These are phyloP conservation scores for Apiotrichum veenhuisii DNA, from an alignment of 1,284 basidiomycete species.

Conservation along the genomic window DNA sequence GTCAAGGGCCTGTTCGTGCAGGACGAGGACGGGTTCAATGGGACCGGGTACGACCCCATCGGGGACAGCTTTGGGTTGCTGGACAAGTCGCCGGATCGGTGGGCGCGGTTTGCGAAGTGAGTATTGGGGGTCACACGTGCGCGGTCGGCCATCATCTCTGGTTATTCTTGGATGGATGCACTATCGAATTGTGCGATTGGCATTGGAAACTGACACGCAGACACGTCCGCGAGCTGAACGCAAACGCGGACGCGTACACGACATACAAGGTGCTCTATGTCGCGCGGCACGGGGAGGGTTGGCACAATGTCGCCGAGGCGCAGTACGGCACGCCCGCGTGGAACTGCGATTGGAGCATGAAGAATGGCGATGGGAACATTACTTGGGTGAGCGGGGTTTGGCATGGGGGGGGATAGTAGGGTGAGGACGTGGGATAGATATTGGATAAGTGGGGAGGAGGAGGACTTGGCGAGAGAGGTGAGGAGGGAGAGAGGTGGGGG, in stretches of 20 bases:
- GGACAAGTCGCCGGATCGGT: slow-evolving; percentile 28
- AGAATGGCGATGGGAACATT: slow-evolving; percentile 32
- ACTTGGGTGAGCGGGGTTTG: slow-evolving; percentile 21
- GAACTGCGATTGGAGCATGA: slow-evolving; percentile 35
- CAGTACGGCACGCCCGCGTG: slow-evolving; percentile 42
- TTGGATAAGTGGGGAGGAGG: too few species aligned
- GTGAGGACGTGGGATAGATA: too few species aligned
- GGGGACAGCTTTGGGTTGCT: slow-evolving; percentile 38
- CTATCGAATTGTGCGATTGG: background rate
- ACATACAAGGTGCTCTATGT: slow-evolving; percentile 45
- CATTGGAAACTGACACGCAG: slow-evolving; percentile 5
- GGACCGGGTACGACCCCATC: slow-evolving; percentile 28
- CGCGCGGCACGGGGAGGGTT: slow-evolving; percentile 49
- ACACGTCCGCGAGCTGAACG: slow-evolving; percentile 30
- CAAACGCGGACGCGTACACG: slow-evolving; percentile 26
- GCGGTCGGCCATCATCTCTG: too few species aligned
- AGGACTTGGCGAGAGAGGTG: too few species aligned
- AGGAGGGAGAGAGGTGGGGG: too few species aligned
- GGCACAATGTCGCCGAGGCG: slow-evolving; percentile 35
- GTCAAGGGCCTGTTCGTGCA: slow-evolving; percentile 25
- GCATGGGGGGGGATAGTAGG: background rate
- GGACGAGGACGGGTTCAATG: slow-evolving; percentile 21
- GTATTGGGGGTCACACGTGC: background rate
- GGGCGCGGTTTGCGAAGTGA: slow-evolving; percentile 22
- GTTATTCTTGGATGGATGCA: too few species aligned